Evolutionary conservation across 805 yeast genomes (phyloP), one percentile per base, ranked within the genome.

Genomic region (Maudiozyma turicensis): DNA sequence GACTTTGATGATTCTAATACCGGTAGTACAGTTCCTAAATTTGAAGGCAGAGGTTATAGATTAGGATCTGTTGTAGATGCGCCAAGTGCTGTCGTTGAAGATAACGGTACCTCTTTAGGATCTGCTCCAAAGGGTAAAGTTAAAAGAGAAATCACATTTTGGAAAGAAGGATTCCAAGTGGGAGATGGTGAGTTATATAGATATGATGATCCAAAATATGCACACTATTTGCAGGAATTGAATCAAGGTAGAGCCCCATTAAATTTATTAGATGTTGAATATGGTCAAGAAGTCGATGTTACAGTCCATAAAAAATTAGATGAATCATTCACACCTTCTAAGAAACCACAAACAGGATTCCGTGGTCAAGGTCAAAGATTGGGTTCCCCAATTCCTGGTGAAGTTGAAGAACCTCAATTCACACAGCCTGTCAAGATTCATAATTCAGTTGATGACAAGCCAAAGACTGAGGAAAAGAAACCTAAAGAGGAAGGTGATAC

Each of bases 81-180:
- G 0, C 66, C 71, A 8, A 62, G 70, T 15, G 63, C 63, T 52
- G 59, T 60, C 2, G 59, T 68, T n/a, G 69, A 66, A 28, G 64
- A 64, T 7, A 74, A 73, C 52, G 65, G 73, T 1, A 51, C 48
- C 14, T 57, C 59, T 1, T 47, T 53, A 7, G 58, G 63, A 30
- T 54, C 56, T 34, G 63, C 57, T 39, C 59, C 64, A 3, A 72
- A 69, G 39, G 42, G 46, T 26, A 81, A 79, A 50, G 96, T 84
- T 5, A 74, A 76, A 14, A 77, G 98, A 60, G 85, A 85, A 41
- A 84, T 93, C 53, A 87, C 95, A 0, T 91, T 93, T 65, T 93
- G 99, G 99, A 84, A 81, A 57, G 91, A 93, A 60, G 99, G 99
- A 1, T 93, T 93, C 68, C 87, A 88, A 53, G 89, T 93, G 29